Evolutionary conservation across 805 yeast species (phyloP), one percentile per base, ranked within the genome.

Genomic region (Zygoascus bituminiphila): DNA sequence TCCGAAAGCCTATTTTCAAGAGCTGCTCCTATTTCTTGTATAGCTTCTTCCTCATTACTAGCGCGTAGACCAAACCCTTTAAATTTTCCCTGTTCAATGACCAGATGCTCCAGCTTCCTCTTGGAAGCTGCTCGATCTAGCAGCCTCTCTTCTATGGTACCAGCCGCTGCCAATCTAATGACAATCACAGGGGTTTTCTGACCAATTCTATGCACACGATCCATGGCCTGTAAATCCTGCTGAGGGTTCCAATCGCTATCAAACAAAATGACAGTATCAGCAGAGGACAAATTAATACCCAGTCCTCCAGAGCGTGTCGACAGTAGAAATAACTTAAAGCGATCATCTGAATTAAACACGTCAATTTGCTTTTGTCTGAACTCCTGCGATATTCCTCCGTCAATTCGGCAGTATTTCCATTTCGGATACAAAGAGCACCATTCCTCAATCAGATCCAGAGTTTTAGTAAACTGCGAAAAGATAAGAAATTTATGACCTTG

Each of bases 201-300:
- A 0, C 98, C 98, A 47, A 93, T 87, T 60, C 98, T 72, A 62
- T 91, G 98, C 10, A 85, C 94, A 47, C 98, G 73, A 58, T 89
- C 98, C 79, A 91, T 91, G 0, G 98, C 98, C 63, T 91, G 98
- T 45, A 88, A 69, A 65, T 91, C 98, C 53, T 88, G 94, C 61
- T 91, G 97, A 0, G 98, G 98, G 59, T 91, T 91, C 96, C 97
- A 91, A 61, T 91, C 98, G 49, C 88, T 84, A 60, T 91, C 98
- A 61, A 87, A 88, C 9, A 91, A 58, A 2, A 91, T 77, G 1
- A 93, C 98, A 1, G 95, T 82, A 54, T 93, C 97, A 0, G 98
- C 96, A 0, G 83, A 79, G 0, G 82, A 77, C 48, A 91, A 70
- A 60, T 91, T 91, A 39, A 91, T 78, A 4, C 98, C 98, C 26